These are phyloP conservation scores for Aspergillus intermedius DNA, from an alignment of 2,329 filamentous ascomycete genomes.

Conservation along the genomic window DNA sequence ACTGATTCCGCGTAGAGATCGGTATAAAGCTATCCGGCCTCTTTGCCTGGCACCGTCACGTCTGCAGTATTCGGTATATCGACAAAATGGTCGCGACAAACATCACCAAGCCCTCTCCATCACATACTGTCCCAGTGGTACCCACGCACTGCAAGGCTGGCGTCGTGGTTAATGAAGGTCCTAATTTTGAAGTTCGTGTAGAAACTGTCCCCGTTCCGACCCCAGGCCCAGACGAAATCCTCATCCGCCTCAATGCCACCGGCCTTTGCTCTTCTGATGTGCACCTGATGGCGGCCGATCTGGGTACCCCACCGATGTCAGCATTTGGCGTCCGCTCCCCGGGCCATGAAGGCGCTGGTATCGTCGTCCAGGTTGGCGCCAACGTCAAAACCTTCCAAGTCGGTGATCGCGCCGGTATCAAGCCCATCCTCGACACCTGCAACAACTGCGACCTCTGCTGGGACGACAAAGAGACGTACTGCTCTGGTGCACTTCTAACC, in stretches of 20 bases:
- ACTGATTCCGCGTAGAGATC: neutral
- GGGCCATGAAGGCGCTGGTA: conserved; percentile 53
- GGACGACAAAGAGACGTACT: conserved; percentile 48
- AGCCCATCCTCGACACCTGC: conserved; percentile 49
- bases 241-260: conserved; percentile 53
- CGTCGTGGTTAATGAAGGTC: conserved; percentile 46
- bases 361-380: conserved; percentile 51
- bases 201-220: conserved; percentile 45
- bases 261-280: conserved; percentile 54
- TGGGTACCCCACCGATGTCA: conserved; percentile 44
- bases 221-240: conserved; percentile 48
- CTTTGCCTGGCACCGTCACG: neutral
- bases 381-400: conserved; percentile 49
- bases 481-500: conserved; percentile 18
- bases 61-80: neutral
- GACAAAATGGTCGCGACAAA: neutral
- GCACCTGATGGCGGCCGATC: conserved; percentile 53
- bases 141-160: conserved; percentile 47
- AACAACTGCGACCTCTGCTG: conserved; percentile 47
- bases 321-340: conserved; percentile 40
- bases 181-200: conserved; percentile 44
- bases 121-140: conserved; percentile 18
- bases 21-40: neutral
- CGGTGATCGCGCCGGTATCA: conserved; percentile 49
- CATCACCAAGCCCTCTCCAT: neutral